Percentiles rank a stretch among this genome's conserved stretches.
Evolutionary conservation across 83 land plant genomes (phyloP).

Genomic region (Thuja plicata): DNA sequence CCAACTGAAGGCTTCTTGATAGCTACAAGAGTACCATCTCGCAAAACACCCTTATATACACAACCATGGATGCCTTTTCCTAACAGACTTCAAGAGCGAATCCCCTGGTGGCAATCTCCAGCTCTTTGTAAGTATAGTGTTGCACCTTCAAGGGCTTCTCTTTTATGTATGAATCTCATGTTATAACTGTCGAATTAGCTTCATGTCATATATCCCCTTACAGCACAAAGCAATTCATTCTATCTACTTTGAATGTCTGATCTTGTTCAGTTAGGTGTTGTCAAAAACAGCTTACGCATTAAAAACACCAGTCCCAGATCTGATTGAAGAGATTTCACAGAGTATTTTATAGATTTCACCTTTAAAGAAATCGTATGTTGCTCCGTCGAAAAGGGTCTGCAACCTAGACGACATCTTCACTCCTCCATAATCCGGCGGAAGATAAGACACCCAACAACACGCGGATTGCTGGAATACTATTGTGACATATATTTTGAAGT

Average conservation of each 20-base stretch:
- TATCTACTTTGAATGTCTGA: not conserved
- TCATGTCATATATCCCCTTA: conserved; percentile 23
- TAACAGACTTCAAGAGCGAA: conserved; percentile 39
- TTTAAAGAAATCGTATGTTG: not conserved
- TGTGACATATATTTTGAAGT: not conserved
- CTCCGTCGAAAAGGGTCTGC: not conserved
- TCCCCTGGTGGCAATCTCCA: conserved; percentile 42
- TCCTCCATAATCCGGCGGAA: not conserved
- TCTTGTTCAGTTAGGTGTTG: not conserved
- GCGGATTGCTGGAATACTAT: not conserved
- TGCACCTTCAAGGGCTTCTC: conserved; percentile 17
- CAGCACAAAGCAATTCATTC: not conserved
- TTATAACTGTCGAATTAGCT: conserved; percentile 16
- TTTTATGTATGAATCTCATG: not conserved
- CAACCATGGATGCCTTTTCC: conserved; percentile 76
- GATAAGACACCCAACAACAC: not conserved
- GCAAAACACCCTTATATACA: conserved; percentile 57
- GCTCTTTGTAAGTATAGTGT: conserved; percentile 41
- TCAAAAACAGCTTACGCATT: not conserved
- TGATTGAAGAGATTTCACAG: not conserved
- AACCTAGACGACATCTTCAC: not conserved
- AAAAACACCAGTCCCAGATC: not conserved
- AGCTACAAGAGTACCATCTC: conserved; percentile 51
- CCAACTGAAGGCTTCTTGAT: conserved; percentile 33
- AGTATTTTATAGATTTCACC: not conserved